These are phyloP conservation scores for Boletus sensibilis DNA, from an alignment of 768 basidiomycete genomes.

Conservation along the genomic window DNA sequence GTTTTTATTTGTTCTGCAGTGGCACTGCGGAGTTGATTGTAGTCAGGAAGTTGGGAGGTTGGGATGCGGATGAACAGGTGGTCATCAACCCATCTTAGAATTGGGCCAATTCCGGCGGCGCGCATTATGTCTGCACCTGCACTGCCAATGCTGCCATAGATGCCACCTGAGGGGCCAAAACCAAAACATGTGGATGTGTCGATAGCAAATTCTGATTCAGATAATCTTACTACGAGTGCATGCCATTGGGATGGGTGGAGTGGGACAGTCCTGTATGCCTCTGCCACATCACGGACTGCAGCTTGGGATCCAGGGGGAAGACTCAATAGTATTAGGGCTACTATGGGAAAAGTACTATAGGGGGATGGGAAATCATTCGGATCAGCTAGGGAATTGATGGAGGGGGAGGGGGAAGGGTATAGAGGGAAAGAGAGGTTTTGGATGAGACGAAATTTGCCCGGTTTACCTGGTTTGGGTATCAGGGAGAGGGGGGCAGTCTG, in stretches of 20 bases:
- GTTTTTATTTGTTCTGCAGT: not conserved
- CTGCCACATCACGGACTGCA: not conserved
- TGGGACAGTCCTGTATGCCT: constrained; percentile 24
- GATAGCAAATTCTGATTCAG: not conserved
- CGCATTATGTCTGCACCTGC: constrained; percentile 19
- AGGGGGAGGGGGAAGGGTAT: constrained; percentile 9
- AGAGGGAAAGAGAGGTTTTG: constrained; percentile 34
- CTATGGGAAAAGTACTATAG: not conserved
- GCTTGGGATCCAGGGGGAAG: not conserved
- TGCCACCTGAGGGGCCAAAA: constrained; percentile 14
- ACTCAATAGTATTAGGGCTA: rapidly evolving
- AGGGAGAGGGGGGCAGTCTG: constrained; percentile 30
- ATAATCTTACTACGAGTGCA: constrained; percentile 26
- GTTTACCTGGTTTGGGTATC: constrained; percentile 29
- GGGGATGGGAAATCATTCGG: not conserved
- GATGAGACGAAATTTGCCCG: constrained; percentile 20
- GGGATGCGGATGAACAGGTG: constrained; percentile 24
- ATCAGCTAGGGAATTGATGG: constrained; percentile 37
- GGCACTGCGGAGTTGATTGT: rapidly evolving
- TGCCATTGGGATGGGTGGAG: constrained; percentile 37
- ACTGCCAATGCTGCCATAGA: constrained; percentile 26
- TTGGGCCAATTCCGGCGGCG: constrained; percentile 18
- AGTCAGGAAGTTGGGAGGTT: rapidly evolving
- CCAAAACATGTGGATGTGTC: constrained; percentile 30
- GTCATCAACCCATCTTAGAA: constrained; percentile 32